Base-by-base conservation (phyloP, 2,329 filamentous ascomycete genomes). In the Trichophyton verrucosum region DNA sequence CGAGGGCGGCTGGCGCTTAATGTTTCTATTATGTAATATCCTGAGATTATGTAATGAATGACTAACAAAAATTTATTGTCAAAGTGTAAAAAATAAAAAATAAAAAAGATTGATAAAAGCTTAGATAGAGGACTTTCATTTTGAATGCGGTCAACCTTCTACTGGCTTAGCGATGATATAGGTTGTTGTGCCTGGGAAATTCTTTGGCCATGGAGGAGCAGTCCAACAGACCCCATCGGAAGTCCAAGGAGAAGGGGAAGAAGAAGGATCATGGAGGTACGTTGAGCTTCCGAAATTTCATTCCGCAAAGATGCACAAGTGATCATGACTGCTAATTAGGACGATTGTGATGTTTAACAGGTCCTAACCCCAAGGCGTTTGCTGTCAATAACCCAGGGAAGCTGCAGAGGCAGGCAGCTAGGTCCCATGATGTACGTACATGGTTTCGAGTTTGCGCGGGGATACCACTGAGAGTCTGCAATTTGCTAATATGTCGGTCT, bases 191-290 rank as follows among this genome's bases (percentile, higher is more conserved):
- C 11, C 36, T 15, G 9, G 11, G 22, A 42, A 42, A 27, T 27
- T 44, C n/a, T 57, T 22, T 57, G 55, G 55, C 65, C 68, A 91
- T 91, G 88, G 88, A 91, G 72, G 82, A 90, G 64, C 91, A 96
- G 78, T 75, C 81, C 51, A 91, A 97, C 71, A 86, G 89, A 75
- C 83, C 90, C 69, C 92, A 97, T 80, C 82, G 91, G 70, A 86
- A 89, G 70, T 78, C 86, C 33, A 96, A 96, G 76, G 89, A 94
- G 76, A 95, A 95, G 80, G 95, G 95, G 80, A 83, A 86, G 74
- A 63, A 63, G 83, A 69, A 62, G 74, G 49, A 55, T 7, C 49
- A 55, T 55, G 49, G 61, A 63, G 61, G 57, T 65, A 46, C 57
- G 58, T 64, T 51, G 33, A 49, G 46, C 46, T 27, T 27, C 60